These are phyloP conservation scores for Xylariaceae sp. DNA, from an alignment of 2,329 filamentous ascomycete species.

Conservation along the genomic window DNA sequence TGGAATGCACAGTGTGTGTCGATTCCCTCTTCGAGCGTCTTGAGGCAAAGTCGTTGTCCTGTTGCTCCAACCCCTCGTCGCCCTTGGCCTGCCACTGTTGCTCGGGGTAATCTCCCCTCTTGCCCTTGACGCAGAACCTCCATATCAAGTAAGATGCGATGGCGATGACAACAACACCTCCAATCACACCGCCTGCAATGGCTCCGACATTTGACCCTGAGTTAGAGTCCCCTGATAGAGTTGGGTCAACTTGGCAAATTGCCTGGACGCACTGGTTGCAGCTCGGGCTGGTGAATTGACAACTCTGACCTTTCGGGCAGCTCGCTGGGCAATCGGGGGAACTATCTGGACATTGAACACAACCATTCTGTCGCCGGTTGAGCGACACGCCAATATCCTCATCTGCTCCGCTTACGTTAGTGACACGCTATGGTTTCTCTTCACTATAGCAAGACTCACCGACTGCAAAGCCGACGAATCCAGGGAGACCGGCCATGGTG, in stretches of 20 bases:
- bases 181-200: conserved; percentile 88
- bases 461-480: conserved; percentile 29
- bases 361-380: conserved; percentile 40
- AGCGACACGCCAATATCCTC: conserved; percentile 31
- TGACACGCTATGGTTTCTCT: neutral
- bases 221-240: conserved; percentile 22
- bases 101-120: conserved; percentile 61
- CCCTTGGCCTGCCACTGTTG: conserved; percentile 52
- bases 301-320: conserved; percentile 42
- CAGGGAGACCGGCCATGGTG: conserved; percentile 27
- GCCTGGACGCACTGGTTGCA: conserved; percentile 49
- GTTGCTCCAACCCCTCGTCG: conserved; percentile 49
- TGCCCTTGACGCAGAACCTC: conserved; percentile 82
- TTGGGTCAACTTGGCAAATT: conserved; percentile 40
- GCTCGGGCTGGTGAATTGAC: conserved; percentile 44
- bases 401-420: conserved; percentile 22
- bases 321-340: conserved; percentile 42
- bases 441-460: conserved; percentile 19
- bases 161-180: conserved; percentile 74
- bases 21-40: conserved; percentile 67
- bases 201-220: conserved; percentile 68
- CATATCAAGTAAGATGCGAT: conserved; percentile 77
- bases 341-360: conserved; percentile 45
- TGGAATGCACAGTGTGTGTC: conserved; percentile 82
- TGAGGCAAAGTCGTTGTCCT: conserved; percentile 34